Base-by-base conservation (phyloP, 495 filamentous ascomycete genomes). In the Neurospora sublineolata region DNA sequence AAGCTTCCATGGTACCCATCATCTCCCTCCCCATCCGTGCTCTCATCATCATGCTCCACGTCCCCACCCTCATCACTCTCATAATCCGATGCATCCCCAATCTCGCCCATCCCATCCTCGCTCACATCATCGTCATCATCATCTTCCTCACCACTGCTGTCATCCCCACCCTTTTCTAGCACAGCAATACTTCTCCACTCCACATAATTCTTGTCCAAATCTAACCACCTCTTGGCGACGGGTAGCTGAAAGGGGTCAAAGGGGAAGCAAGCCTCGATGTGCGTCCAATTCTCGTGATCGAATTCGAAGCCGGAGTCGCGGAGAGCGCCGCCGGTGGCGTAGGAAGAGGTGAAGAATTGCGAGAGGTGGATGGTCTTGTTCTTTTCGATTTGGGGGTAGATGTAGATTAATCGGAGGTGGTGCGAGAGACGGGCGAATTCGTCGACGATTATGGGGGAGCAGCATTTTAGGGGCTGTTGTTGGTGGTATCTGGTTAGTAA, bases 241-340 rank as follows among this genome's bases (percentile, higher is more conserved):
- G 93, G 94, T 14, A 98, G 84, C 73, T 92, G 89, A 80, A 97
- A 98, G 3, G 95, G 95, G 77, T 99, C 95, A 76, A 99, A 99
- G 2, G 96, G 95, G 79, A 98, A 98, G 79, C 94, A 97, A 0
- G 92, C 92, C 73, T 97, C 94, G 3, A 98, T 85, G 78, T 94
- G 87, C 68, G 88, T 85, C 80, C 88, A 89, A 44, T 89, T 90
- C 71, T 94, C 89, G 44, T 91, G 87, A 68, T 88, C 87, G 69
- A 82, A 78, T 68, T 85, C 83, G 64, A 86, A 82, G 70, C 86
- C 90, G 75, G 88, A 86, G 76, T 95, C 93, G 52, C 93, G 86
- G 33, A 87, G 76, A 1, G 81, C 83, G 16, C 82, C 82, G 71
- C 81, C 82, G n/a, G 77, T 82, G 38, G 83, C 80, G 72, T 85